A percentile compares a stretch with the other conserved stretches of the same genome.
Conservation (phyloP, 1,284 basidiomycete species). For the Dichomitus squalens region DNA sequence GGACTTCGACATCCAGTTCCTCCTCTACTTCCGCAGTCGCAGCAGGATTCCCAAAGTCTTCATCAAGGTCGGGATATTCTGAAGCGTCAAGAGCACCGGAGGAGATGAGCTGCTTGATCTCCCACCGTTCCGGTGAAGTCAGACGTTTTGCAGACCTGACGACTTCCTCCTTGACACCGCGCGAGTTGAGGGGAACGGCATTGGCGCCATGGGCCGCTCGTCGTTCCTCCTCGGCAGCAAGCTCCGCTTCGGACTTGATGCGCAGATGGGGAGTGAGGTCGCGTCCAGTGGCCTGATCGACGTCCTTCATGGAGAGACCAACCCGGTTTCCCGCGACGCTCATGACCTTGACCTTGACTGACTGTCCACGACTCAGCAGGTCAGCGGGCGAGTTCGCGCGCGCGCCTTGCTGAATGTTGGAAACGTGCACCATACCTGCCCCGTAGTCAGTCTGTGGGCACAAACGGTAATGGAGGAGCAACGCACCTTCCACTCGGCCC, state of each 20-base stretch:
- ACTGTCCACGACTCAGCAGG: slow-evolving; percentile 81
- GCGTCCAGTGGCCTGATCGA: slow-evolving; percentile 87
- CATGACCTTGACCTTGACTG: slow-evolving; percentile 96
- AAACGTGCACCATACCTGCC: slow-evolving; percentile 93
- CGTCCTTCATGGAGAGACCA: slow-evolving; percentile 96
- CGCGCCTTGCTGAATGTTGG: slow-evolving; percentile 83
- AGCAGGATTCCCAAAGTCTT: slow-evolving; percentile 80
- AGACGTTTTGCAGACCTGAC: slow-evolving; percentile 86
- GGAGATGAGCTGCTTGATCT: slow-evolving; percentile 98
- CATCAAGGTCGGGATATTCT: slow-evolving; percentile 96
- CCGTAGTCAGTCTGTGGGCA: slow-evolving; percentile 5
- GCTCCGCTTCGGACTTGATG: slow-evolving; percentile 91
- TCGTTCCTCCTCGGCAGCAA: slow-evolving; percentile 74
- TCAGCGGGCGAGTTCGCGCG: slow-evolving; percentile 89
- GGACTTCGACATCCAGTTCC: slow-evolving; percentile 96
- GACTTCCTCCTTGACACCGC: slow-evolving; percentile 50
- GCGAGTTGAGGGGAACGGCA: slow-evolving; percentile 54
- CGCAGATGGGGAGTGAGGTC: slow-evolving; percentile 94
- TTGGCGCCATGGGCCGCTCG: slow-evolving; percentile 73
- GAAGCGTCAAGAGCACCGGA: slow-evolving; percentile 91
- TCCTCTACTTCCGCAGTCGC: slow-evolving; percentile 90
- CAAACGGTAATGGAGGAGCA: slow-evolving; percentile 33
- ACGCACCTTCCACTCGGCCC: slow-evolving; percentile 86
- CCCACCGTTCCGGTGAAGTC: slow-evolving; percentile 97
- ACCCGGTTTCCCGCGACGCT: slow-evolving; percentile 83